Percentiles rank a stretch among this genome's conserved stretches.
These are phyloP conservation scores for Phytophthora citrophthora DNA, from an alignment of 352 stramenopile genomes.

Conservation along the genomic window DNA sequence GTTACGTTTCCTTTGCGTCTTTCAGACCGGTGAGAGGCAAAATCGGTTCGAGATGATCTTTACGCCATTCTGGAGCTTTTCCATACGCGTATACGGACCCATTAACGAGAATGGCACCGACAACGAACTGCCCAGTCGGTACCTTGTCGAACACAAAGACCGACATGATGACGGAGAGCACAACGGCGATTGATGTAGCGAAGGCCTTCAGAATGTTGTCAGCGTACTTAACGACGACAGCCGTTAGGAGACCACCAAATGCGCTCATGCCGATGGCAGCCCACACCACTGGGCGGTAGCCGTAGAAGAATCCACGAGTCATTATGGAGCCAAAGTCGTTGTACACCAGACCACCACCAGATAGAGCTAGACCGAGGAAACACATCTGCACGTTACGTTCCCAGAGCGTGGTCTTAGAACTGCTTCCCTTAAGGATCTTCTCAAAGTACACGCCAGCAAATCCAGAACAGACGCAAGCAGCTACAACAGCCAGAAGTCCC, in stretches of 20 bases:
- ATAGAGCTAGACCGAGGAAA: constrained; percentile 70
- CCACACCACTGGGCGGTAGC: constrained; percentile 83
- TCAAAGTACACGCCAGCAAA: constrained; percentile 90
- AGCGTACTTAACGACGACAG: constrained; percentile 87
- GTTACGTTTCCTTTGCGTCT: constrained; percentile 22
- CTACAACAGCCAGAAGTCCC: constrained; percentile 71
- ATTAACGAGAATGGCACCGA: constrained; percentile 83
- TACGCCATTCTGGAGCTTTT: constrained; percentile 54
- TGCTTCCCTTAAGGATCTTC: constrained; percentile 80
- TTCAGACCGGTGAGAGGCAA: constrained; percentile 23
- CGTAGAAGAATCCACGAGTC: constrained; percentile 78
- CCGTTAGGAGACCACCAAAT: constrained; percentile 79
- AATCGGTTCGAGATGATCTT: constrained; percentile 22
- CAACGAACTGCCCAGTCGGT: constrained; percentile 73
- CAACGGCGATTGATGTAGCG: constrained; percentile 82
- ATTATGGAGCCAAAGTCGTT: constrained; percentile 68
- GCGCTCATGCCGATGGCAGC: constrained; percentile 70
- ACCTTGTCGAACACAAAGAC: constrained; percentile 87
- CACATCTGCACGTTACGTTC: constrained; percentile 89
- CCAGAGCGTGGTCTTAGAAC: constrained; percentile 72
- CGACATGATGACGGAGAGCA: constrained; percentile 84
- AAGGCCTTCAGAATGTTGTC: constrained; percentile 91
- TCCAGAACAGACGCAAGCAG: constrained; percentile 79
- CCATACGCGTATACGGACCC: constrained; percentile 81
- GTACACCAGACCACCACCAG: constrained; percentile 60